Evolutionary conservation across 2,329 filamentous ascomycete species (phyloP).

Genomic region (Blastomyces emzantsi): DNA sequence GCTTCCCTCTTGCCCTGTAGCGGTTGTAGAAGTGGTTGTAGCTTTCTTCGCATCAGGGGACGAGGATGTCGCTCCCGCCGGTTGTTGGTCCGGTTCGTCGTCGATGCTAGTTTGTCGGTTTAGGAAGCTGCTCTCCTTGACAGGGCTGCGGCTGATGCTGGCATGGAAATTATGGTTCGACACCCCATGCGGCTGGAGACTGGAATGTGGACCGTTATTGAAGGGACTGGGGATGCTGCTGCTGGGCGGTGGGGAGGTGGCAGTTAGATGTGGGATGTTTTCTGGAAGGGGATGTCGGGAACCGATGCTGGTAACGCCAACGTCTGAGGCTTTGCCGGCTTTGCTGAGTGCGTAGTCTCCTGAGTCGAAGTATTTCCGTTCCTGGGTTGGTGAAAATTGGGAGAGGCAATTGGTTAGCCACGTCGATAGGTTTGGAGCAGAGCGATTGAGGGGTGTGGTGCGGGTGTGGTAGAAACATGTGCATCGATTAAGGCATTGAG

Average conservation of each 20-base stretch:
- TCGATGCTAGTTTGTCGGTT: conserved; percentile 69
- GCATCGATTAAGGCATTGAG: neutral
- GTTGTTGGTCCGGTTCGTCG: conserved; percentile 32
- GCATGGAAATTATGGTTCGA: conserved; percentile 29
- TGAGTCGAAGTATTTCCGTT: conserved; percentile 97
- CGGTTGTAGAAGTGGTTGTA: conserved; percentile 18
- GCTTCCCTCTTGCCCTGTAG: conserved; percentile 28
- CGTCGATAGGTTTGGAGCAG: neutral
- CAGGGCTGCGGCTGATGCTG: conserved; percentile 56
- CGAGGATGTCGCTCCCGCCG: conserved; percentile 38
- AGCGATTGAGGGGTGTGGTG: neutral
- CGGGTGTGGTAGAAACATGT: neutral
- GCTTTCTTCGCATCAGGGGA: conserved; percentile 29
- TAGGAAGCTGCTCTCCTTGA: conserved; percentile 84
- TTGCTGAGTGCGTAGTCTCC: conserved; percentile 95
- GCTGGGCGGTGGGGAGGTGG: conserved; percentile 44
- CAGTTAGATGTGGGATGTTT: conserved; percentile 84
- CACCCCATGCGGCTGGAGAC: conserved; percentile 10
- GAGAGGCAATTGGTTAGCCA: neutral
- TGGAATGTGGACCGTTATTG: conserved; percentile 27
- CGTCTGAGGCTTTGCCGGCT: conserved; percentile 90
- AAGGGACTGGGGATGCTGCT: conserved; percentile 21
- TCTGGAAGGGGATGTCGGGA: conserved; percentile 91
- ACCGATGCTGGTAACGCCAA: conserved; percentile 87
- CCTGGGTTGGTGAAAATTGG: conserved; percentile 39